Evolutionary conservation across 2,329 filamentous ascomycete species (phyloP).

Genomic region (Juglanconis oblonga): DNA sequence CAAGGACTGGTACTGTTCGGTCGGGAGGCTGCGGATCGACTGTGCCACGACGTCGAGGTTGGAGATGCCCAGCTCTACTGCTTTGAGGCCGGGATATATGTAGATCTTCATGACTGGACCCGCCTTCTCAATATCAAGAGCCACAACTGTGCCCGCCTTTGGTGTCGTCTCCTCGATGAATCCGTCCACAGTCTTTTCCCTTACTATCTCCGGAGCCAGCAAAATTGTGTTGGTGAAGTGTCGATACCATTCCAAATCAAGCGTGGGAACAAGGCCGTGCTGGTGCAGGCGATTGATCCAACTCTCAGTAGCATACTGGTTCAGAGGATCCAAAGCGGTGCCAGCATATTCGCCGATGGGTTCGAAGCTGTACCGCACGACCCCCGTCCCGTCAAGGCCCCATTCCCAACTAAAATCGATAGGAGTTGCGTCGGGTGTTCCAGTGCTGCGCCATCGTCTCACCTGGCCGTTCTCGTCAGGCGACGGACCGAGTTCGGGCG

Average conservation of each 20-base stretch:
- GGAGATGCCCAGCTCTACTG: constrained; percentile 22
- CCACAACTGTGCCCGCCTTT: constrained; percentile 23
- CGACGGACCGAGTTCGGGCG: constrained; percentile 22
- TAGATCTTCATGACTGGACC: constrained; percentile 24
- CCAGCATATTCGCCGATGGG: constrained; percentile 23
- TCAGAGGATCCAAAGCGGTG: constrained; percentile 22
- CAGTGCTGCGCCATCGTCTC: constrained; percentile 21
- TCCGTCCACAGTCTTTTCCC: constrained; percentile 16
- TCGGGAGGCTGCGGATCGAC: constrained; percentile 21
- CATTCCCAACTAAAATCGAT: constrained; percentile 26
- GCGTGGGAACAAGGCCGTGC: constrained; percentile 21
- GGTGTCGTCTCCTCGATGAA: constrained; percentile 24
- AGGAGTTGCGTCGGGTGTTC: constrained; percentile 24
- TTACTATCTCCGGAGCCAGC: constrained; percentile 9
- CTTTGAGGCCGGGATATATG: constrained; percentile 24
- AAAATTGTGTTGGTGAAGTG: constrained; percentile 22
- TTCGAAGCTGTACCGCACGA: constrained; percentile 24
- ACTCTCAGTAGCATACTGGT: constrained; percentile 18
- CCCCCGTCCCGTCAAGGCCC: constrained; percentile 20
- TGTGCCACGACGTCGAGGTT: constrained; percentile 23
- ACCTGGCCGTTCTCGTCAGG: constrained; percentile 18
- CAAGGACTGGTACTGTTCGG: constrained; percentile 21
- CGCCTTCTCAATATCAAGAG: constrained; percentile 23
- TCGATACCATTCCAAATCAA: constrained; percentile 23
- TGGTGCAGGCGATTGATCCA: constrained; percentile 20